These are phyloP conservation scores for Bidens hawaiensis DNA, from an alignment of 140 eudicot genomes.

Conservation along the genomic window DNA sequence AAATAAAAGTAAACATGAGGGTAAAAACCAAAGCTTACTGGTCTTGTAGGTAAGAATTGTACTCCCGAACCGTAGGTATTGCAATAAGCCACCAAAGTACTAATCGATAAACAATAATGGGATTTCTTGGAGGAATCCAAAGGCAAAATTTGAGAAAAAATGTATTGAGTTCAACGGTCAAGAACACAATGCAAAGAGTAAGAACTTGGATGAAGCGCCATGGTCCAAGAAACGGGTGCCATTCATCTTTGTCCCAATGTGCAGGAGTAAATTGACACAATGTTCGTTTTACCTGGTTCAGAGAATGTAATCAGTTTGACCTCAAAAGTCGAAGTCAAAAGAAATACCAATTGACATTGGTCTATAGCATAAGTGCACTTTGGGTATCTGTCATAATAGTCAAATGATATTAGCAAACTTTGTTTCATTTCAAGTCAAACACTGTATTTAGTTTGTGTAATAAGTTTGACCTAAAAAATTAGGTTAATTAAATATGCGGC, in stretches of 20 bases:
- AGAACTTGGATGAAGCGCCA: slow-evolving; percentile 92
- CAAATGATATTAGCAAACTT: too few relatives aligned
- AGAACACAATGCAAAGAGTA: slow-evolving; percentile 66
- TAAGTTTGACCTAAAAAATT: too few relatives aligned
- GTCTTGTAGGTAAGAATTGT: slow-evolving; percentile 91
- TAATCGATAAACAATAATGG: slow-evolving; percentile 66
- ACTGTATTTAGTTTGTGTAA: too few relatives aligned
- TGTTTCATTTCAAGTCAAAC: too few relatives aligned
- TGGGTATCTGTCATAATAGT: too few relatives aligned
- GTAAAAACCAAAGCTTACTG: slow-evolving; percentile 41
- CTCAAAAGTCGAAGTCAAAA: slow-evolving; percentile 9
- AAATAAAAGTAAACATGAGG: background rate
- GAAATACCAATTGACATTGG: background rate
- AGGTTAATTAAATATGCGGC: too few relatives aligned
- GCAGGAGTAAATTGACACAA: slow-evolving; percentile 96
- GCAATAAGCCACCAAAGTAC: slow-evolving; percentile 97
- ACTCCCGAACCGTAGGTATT: slow-evolving; percentile 90
- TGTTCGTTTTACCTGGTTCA: slow-evolving; percentile 75
- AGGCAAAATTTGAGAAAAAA: slow-evolving; percentile 94
- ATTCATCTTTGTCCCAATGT: slow-evolving; percentile 98
- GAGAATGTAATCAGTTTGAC: background rate
- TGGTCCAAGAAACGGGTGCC: slow-evolving; percentile 98
- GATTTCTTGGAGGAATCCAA: slow-evolving; percentile 97
- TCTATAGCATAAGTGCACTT: too few relatives aligned
- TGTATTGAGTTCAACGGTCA: slow-evolving; percentile 89